Conservation (phyloP, 2,329 filamentous ascomycete genomes). For the Fusarium drepaniforme region DNA sequence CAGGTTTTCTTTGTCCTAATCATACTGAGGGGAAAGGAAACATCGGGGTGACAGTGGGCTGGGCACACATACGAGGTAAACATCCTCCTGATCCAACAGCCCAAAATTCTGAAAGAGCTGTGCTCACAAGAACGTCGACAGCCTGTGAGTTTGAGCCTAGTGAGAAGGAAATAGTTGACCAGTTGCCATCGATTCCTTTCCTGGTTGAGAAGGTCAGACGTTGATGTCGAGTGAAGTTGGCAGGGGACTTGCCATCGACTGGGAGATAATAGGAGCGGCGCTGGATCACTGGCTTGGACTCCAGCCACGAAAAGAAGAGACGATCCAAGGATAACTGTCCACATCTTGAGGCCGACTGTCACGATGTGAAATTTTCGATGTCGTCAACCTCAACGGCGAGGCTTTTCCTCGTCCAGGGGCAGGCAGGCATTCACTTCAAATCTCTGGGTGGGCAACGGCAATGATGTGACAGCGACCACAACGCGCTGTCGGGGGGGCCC, state of each 20-base stretch:
- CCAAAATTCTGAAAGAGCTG: constrained; percentile 79
- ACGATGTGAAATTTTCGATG: background rate
- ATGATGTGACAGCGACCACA: constrained; percentile 13
- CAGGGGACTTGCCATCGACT: constrained; percentile 36
- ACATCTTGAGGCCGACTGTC: constrained; percentile 25
- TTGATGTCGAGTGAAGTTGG: background rate
- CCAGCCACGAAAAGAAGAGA: constrained; percentile 26
- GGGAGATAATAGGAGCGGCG: constrained; percentile 36
- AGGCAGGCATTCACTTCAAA: constrained; percentile 13
- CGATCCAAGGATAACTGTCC: constrained; percentile 27
- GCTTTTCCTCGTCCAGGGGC: constrained; percentile 1
- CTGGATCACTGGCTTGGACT: constrained; percentile 33
- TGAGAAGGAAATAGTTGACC: constrained; percentile 75
- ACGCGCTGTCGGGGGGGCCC: constrained; percentile 7
- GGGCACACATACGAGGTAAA: constrained; percentile 55
- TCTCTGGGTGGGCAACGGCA: constrained; percentile 6
- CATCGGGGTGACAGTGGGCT: background rate
- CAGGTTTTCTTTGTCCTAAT: background rate
- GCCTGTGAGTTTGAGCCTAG: constrained; percentile 55
- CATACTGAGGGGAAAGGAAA: background rate
- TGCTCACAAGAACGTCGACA: constrained; percentile 67
- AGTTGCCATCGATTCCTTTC: constrained; percentile 76
- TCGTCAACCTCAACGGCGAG: constrained; percentile 3
- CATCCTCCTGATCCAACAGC: constrained; percentile 72
- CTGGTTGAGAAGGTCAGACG: constrained; percentile 49